Percentiles rank a stretch among this genome's conserved stretches.
Evolutionary conservation across 2,329 filamentous ascomycete genomes (phyloP).

Genomic region (Fusarium mexicanum): DNA sequence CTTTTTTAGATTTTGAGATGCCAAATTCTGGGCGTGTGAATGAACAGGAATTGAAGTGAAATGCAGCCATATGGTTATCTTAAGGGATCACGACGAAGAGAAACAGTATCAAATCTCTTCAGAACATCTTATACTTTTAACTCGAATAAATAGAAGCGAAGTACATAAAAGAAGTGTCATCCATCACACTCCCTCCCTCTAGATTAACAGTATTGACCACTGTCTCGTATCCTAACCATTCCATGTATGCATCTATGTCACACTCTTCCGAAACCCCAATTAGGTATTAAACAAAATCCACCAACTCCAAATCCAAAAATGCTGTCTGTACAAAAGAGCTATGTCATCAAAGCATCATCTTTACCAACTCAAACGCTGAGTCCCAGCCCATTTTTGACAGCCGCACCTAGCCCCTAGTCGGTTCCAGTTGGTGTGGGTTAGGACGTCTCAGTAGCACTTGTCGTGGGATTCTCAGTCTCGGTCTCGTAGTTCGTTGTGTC

Average conservation of each 20-base stretch:
- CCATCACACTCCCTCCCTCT: not conserved
- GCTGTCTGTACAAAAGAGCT: slow-evolving; percentile 27
- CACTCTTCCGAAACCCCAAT: slow-evolving; percentile 3
- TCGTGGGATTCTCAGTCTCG: not conserved
- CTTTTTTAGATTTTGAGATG: not conserved
- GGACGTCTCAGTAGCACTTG: slow-evolving; percentile 12
- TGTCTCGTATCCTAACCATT: slow-evolving; percentile 1
- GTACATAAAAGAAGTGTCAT: slow-evolving; percentile 20
- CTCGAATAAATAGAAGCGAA: slow-evolving; percentile 19
- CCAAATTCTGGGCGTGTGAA: not conserved
- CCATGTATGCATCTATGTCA: slow-evolving; percentile 15
- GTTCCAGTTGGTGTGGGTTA: slow-evolving; percentile 7
- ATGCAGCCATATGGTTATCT: not conserved
- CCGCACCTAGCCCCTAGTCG: not conserved
- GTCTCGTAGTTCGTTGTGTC: not conserved
- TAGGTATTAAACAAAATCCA: slow-evolving; percentile 29
- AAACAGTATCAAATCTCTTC: not conserved
- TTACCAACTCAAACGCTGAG: slow-evolving; percentile 3
- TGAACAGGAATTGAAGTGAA: not conserved
- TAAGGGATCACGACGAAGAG: not conserved
- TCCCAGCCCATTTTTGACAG: slow-evolving; percentile 4
- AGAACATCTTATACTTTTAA: slow-evolving; percentile 16
- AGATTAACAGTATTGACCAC: not conserved
- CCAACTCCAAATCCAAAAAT: slow-evolving; percentile 28
- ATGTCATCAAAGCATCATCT: slow-evolving; percentile 4